Conservation (phyloP, 2,329 filamentous ascomycete genomes). For the Fusarium hainanense region DNA sequence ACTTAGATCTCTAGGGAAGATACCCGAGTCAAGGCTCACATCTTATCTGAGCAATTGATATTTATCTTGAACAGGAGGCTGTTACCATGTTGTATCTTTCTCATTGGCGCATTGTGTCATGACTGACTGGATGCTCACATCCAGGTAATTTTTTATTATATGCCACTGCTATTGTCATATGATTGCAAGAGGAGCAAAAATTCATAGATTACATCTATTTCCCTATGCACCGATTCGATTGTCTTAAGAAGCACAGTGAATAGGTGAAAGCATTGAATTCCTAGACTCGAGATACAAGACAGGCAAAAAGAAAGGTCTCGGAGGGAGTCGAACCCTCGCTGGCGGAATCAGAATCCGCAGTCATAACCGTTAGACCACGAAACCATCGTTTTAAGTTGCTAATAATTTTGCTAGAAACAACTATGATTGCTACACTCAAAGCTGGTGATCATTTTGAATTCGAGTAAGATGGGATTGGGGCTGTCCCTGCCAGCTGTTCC, state of each 20-base stretch:
- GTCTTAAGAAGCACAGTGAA: background rate
- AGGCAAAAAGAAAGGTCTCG: background rate
- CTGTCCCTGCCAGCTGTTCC: background rate
- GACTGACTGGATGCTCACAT: background rate
- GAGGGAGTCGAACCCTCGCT: background rate
- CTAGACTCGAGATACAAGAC: background rate
- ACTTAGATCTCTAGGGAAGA: conserved; percentile 12
- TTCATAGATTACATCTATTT: background rate
- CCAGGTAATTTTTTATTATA: background rate
- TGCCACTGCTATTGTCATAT: background rate
- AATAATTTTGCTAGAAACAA: accelerated
- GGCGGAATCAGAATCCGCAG: background rate
- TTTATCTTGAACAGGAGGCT: background rate
- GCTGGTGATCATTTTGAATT: background rate
- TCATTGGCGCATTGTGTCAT: background rate
- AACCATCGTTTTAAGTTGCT: background rate
- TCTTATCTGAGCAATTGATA: background rate
- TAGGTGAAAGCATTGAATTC: background rate
- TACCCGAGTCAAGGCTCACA: conserved; percentile 6
- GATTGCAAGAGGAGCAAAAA: background rate
- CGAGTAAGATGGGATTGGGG: background rate
- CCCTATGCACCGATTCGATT: background rate
- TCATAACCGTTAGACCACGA: background rate
- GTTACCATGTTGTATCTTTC: background rate
- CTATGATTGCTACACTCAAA: background rate